Base-by-base conservation (phyloP, 1,139 yeast species). In the Yamadazyma conglobata region DNA sequence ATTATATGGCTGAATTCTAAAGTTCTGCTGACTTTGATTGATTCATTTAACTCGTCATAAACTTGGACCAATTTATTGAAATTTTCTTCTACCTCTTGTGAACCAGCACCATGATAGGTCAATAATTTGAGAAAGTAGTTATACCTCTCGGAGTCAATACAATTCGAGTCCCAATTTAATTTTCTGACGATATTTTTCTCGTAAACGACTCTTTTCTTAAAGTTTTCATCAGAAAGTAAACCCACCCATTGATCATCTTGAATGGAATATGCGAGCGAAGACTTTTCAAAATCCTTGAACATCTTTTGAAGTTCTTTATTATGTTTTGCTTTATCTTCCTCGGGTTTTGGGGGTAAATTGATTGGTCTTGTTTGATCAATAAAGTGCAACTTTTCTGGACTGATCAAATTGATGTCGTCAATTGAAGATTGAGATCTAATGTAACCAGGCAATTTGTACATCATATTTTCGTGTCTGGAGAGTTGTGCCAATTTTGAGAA, bases 331-430 rank as follows among this genome's bases (percentile, higher is more conserved):
- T 56, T 63, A 39, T 68, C 74, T 17, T 37, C 37, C 3, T 40
- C 38, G 10, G 53, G 44, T 38, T 68, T 68, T 0, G 74, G 74
- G 12, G 74, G 74, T 22, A 68, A 49, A 39, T 68, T 60, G 22
- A 66, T 66, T 13, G 74, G 74, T 33, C 74, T 54, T 4, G 70
- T 56, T 43, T 65, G 73, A 43, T 68, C 73, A 14, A 67, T 43
- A 10, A 49, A 46, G 27, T 48, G 56, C 29, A 67, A 50, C 32
- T 67, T 67, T 39, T 67, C 73, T 1, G 59, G 60, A n/a, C 71
- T 64, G 5, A 67, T 54, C 22, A 66, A 50, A 24, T 55, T 54
- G 31, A 67, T 45, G 34, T 66, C 73, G 27, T 67, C 73, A 26
- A 61, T 43, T n/a, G 70, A 64, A 7, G 64, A 53, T 40, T 67